Evolutionary conservation across 768 basidiomycete genomes (phyloP).

Genomic region (Lentinula edodes): DNA sequence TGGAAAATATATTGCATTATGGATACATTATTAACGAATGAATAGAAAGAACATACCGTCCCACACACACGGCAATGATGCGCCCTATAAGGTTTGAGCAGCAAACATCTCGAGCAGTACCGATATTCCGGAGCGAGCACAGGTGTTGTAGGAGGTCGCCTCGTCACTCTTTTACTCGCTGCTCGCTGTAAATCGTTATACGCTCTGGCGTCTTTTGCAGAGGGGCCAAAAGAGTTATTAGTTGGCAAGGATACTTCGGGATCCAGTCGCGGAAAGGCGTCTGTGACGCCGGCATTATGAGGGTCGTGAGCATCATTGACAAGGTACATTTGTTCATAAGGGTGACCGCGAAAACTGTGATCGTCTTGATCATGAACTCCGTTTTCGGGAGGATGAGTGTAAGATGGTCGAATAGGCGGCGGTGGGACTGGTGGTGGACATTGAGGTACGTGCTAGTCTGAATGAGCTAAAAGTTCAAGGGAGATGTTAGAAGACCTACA

Average conservation of each 20-base stretch:
- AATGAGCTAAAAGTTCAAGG: neutral
- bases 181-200: constrained; percentile 1
- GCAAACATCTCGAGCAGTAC: constrained; percentile 57
- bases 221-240: neutral
- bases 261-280: constrained; percentile 9
- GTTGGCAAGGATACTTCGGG: neutral
- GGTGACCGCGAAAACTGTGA: constrained; percentile 37
- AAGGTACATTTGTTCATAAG: constrained; percentile 31
- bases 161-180: neutral
- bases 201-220: neutral
- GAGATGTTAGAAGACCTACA: constrained; percentile 32
- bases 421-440: constrained; percentile 8
- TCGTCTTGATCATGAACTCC: constrained; percentile 14
- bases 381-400: neutral
- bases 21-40: neutral
- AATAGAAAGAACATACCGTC: constrained; percentile 44
- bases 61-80: constrained; percentile 84
- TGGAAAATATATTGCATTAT: constrained; percentile 21
- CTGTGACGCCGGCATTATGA: constrained; percentile 6
- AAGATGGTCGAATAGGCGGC: constrained; percentile 5
- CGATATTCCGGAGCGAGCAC: constrained; percentile 57
- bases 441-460: constrained; percentile 20
- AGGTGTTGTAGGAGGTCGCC: constrained; percentile 22
- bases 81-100: constrained; percentile 68
- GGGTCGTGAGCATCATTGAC: neutral